Evolutionary conservation across 257 asterid genomes (phyloP).

Genomic region (Pogostemon cablin): DNA sequence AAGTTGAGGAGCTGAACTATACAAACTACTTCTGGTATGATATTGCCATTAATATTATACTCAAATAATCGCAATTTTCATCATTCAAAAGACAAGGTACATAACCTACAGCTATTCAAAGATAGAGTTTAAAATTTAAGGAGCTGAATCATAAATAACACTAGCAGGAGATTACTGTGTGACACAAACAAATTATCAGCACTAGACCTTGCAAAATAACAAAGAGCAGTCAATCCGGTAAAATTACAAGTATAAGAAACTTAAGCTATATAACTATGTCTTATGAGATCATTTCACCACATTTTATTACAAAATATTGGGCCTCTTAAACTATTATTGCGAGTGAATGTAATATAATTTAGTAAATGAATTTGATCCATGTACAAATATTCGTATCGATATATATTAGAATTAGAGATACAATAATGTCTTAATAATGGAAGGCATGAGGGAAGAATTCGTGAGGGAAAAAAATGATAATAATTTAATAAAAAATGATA

Average conservation of each 20-base stretch:
- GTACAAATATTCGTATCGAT: too few species aligned
- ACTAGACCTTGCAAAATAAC: constrained; percentile 21
- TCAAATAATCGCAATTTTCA: not conserved
- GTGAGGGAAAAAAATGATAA: too few species aligned
- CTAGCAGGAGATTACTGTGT: not conserved
- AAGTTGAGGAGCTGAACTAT: constrained; percentile 2
- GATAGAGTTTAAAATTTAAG: not conserved
- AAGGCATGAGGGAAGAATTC: too few species aligned
- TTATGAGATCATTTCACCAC: not conserved
- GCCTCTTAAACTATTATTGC: not conserved
- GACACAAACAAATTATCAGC: constrained; percentile 1
- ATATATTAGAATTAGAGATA: too few species aligned
- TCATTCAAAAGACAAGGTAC: constrained; percentile 12
- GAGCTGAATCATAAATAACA: constrained; percentile 19
- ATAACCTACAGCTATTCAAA: not conserved
- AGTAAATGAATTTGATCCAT: too few species aligned
- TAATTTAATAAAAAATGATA: too few species aligned
- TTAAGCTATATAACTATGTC: not conserved
- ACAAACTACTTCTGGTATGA: constrained; percentile 19
- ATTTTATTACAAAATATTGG: constrained; percentile 3
- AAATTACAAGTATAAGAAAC: not conserved
- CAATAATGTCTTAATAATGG: too few species aligned
- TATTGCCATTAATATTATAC: constrained; percentile 12
- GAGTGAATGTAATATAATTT: too few species aligned
- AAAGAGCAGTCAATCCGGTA: constrained; percentile 6